These are phyloP conservation scores for Fusarium anguioides DNA, from an alignment of 2,329 filamentous ascomycete genomes.

Conservation along the genomic window DNA sequence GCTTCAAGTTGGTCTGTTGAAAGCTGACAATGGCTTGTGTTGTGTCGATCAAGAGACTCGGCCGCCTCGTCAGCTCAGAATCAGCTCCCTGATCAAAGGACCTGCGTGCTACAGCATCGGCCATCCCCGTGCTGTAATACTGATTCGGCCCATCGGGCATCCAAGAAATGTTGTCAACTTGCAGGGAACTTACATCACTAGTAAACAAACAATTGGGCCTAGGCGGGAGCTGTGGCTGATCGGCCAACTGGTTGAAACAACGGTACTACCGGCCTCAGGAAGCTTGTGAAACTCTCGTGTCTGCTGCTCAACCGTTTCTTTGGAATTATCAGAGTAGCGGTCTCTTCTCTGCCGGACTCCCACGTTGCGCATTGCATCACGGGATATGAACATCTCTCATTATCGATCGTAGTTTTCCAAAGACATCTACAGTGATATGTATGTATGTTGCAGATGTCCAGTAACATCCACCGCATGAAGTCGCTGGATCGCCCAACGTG, in stretches of 20 bases:
- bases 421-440: background rate
- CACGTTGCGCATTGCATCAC: conserved; percentile 39
- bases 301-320: conserved; percentile 38
- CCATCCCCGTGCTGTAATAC: conserved; percentile 29
- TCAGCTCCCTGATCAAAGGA: background rate
- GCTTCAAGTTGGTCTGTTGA: conserved; percentile 7
- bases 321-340: conserved; percentile 13
- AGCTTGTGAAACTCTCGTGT: conserved; percentile 42
- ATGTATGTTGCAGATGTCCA: conserved; percentile 1
- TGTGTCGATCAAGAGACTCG: background rate
- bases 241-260: conserved; percentile 1
- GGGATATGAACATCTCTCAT: conserved; percentile 1
- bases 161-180: conserved; percentile 16
- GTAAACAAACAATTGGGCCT: conserved; percentile 11
- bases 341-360: conserved; percentile 17
- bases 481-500: conserved; percentile 31
- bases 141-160: conserved; percentile 22
- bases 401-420: background rate
- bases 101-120: conserved; percentile 4
- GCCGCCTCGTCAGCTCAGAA: conserved; percentile 11
- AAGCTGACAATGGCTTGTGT: conserved; percentile 4
- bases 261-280: conserved; percentile 24
- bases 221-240: background rate
- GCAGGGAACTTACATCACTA: conserved; percentile 26
- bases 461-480: conserved; percentile 24